Base-by-base conservation (phyloP, 2,329 filamentous ascomycete genomes). In the Botrytis tulipae region DNA sequence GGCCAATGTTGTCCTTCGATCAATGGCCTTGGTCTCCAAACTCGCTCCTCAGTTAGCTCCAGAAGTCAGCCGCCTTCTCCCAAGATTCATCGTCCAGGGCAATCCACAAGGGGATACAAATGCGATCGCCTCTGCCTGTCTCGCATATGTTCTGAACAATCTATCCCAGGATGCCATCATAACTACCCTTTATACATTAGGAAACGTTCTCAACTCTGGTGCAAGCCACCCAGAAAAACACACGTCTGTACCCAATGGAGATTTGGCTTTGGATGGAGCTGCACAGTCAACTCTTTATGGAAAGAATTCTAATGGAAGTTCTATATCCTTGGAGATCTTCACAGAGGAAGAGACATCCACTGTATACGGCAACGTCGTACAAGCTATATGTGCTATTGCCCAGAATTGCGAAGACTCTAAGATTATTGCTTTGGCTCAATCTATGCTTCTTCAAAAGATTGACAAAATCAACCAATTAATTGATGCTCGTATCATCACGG, bases 391-490 rank as follows among this genome's bases (percentile, higher is more conserved):
- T 73, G 91, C 91, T n/a, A 93, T 99, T 80, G 94, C 96, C 0
- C 89, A 88, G 35, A 91, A 89, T 73, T 94, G 91, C 80, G 88
- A 92, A 66, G 95, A 99, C 79, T 91, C 94, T 74, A 97, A 98
- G 83, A 97, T 99, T 71, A 96, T 92, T 10, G 95, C 95, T 8
- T 85, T 99, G 70, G 95, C 95, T 3, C 92, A 98, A 78, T 97
- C 94, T 0, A 98, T 99, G 91, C 89, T 99, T 37, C 84, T 97
- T n/a, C 96, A 99, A 80, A 98, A 99, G 82, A 89, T 98, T 73
- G 91, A 92, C 75, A 95, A 96, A 82, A 90, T 98, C 72, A 96
- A 90, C 79, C 86, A 89, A 74, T 85, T 88, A 7, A 92, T 98
- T 3, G 95, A 98, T 84, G 90, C 92, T 44, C 91, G 92, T 72